A percentile compares a stretch with the other conserved stretches of the same genome.
Evolutionary conservation across 306 rosid species (phyloP).

Genomic region (Quercus glauca): DNA sequence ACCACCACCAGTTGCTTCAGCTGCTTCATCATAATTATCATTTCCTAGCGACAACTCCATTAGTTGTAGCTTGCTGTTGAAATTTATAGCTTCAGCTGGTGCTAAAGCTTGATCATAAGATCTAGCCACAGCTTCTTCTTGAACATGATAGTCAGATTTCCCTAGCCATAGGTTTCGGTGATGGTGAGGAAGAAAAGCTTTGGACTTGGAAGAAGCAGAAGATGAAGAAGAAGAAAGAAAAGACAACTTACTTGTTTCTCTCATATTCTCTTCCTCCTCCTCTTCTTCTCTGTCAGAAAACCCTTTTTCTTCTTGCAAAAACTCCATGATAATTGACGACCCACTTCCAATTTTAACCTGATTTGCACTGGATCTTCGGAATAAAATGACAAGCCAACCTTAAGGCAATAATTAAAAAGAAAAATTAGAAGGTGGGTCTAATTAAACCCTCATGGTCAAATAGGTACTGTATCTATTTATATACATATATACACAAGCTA

Average conservation of each 20-base stretch:
- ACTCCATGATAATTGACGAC: conserved; percentile 36
- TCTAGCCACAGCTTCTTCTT: not conserved
- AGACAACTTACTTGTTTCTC: conserved; percentile 27
- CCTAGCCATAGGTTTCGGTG: conserved; percentile 26
- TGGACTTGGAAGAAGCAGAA: conserved; percentile 31
- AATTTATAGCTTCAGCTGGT: conserved; percentile 29
- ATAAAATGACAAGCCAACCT: not conserved
- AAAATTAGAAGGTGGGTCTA: not conserved
- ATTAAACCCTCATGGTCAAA: not conserved
- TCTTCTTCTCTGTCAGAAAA: conserved; percentile 43
- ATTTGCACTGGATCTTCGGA: conserved; percentile 24
- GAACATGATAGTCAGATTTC: not conserved
- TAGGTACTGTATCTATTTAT: not conserved
- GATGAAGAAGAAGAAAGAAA: conserved; percentile 25
- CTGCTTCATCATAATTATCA: conserved; percentile 10
- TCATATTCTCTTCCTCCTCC: conserved; percentile 36
- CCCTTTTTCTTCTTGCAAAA: conserved; percentile 51
- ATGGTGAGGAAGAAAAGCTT: not conserved
- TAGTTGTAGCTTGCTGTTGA: conserved; percentile 27
- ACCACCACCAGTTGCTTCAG: conserved; percentile 4
- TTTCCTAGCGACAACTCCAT: conserved; percentile 46
- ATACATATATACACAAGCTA: not conserved
- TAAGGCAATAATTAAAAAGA: not conserved
- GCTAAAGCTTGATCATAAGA: conserved; percentile 22
- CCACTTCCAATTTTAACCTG: conserved; percentile 29